Base-by-base conservation (phyloP, 2,329 filamentous ascomycete genomes). In the Penicillium sp. region DNA sequence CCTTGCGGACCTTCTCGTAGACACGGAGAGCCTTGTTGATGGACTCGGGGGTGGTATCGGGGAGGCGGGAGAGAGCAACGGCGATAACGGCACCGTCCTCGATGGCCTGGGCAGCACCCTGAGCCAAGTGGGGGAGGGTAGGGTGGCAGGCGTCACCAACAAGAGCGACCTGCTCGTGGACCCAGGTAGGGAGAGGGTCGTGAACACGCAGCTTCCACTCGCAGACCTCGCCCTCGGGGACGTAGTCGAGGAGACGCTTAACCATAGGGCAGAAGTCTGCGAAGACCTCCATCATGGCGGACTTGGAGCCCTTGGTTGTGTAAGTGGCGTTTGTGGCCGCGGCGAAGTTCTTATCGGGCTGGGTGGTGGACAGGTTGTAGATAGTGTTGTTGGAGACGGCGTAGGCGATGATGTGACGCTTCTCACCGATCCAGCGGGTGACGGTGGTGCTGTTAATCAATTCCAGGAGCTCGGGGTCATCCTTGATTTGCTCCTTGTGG, bases 401-500 rank as follows among this genome's bases (percentile, higher is more conserved):
- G 65, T 90, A 90, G 1, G 85, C 86, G 67, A 90, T 89, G 59
- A 88, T 85, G 62, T 89, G 87, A 4, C 84, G 79, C 66, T 84
- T 83, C 56, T 83, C 81, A n/a, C 87, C 86, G 50, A 89, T 87
- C 83, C 85, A 89, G 39, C 87, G 79, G 1, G 82, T 83, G 1
- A 85, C 86, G 7, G 77, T 74, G 54, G 87, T 82, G 16, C 77
- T 77, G 45, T 86, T 78, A 13, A 89, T 76, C 4, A 90, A 77
- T 0, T 73, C 78, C 24, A 84, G 71, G 1, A 87, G 76, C 57
- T 84, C 81, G 0, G 82, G 79, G 55, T 81, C 78, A 16, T 76
- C 61, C 50, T 75, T 63, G 65, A 81, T 71, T 54, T 76, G 69
- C 14, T 81, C 77, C 7, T 76, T 72, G 29, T 77, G 77, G 51